phyloP scores from a whole-genome alignment of 352 stramenopile species.

The Phytophthora boehmeriae region DNA sequence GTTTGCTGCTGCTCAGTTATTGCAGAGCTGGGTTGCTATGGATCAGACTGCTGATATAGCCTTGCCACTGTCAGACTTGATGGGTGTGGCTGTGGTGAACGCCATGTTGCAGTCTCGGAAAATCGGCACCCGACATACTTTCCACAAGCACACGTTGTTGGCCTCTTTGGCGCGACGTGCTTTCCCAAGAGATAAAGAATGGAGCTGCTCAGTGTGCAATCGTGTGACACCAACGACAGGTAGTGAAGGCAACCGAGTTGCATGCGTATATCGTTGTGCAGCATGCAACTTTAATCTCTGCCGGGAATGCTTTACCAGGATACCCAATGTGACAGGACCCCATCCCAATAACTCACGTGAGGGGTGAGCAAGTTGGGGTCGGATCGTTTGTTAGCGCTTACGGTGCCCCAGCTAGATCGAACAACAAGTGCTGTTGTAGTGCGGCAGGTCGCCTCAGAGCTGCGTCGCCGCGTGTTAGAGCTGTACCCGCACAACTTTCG shows the following conservation, averaged over 20 bases:
- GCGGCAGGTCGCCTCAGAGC: slow-evolving; percentile 47
- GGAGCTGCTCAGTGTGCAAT: slow-evolving; percentile 49
- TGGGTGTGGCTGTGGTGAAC: slow-evolving; percentile 43
- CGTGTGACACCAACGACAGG: slow-evolving; percentile 28
- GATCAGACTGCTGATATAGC: slow-evolving; percentile 18
- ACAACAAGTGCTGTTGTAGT: slow-evolving; percentile 26
- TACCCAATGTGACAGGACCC: slow-evolving; percentile 49
- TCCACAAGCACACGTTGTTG: slow-evolving; percentile 48
- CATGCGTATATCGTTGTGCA: slow-evolving; percentile 54
- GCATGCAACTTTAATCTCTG: slow-evolving; percentile 65
- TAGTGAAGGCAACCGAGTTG: slow-evolving; percentile 15
- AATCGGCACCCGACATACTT: slow-evolving; percentile 39
- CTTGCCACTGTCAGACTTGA: slow-evolving; percentile 14
- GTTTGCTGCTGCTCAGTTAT: slow-evolving; percentile 30
- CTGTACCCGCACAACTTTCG: slow-evolving; percentile 55
- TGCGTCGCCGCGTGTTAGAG: slow-evolving; percentile 56
- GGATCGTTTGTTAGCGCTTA: slow-evolving; percentile 46
- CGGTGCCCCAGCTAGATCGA: slow-evolving; percentile 32
- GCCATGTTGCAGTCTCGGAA: slow-evolving; percentile 34
- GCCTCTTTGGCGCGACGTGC: slow-evolving; percentile 36
- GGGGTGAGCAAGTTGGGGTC: slow-evolving; percentile 20
- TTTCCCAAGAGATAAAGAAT: slow-evolving; percentile 37
- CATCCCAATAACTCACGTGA: slow-evolving; percentile 4
- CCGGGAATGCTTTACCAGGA: slow-evolving; percentile 65
- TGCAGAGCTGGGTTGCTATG: slow-evolving; percentile 33